A percentile compares a stretch with the other conserved stretches of the same genome.
Conservation (phyloP, 2,329 filamentous ascomycete species). For the Nigrospora oryzae region DNA sequence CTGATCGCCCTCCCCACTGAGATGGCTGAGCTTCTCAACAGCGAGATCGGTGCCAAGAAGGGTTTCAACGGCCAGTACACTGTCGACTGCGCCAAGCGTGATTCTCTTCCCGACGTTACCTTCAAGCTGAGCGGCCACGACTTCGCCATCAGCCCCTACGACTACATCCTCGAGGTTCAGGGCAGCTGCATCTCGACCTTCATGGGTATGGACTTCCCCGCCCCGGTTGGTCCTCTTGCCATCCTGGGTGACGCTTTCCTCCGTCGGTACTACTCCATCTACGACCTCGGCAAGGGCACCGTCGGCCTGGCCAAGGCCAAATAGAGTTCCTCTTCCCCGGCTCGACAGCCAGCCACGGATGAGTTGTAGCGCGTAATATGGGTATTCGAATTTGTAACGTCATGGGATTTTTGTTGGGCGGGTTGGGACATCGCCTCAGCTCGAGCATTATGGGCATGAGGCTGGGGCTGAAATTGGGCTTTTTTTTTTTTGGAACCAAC, state of each 20-base stretch:
- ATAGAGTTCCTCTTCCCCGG: conserved; percentile 14
- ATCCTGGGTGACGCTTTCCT: conserved; percentile 87
- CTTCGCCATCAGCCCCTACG: conserved; percentile 80
- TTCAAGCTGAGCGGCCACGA: conserved; percentile 88
- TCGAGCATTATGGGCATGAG: too few relatives aligned
- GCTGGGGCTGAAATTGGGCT: too few relatives aligned
- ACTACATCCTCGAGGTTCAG: conserved; percentile 94
- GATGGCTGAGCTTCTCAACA: conserved; percentile 92
- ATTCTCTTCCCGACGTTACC: conserved; percentile 78
- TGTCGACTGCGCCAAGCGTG: conserved; percentile 78
- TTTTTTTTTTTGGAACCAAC: too few relatives aligned
- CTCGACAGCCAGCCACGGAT: too few relatives aligned
- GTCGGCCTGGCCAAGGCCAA: conserved; percentile 87
- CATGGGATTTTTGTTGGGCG: too few relatives aligned
- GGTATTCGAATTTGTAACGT: too few relatives aligned
- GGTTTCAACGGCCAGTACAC: conserved; percentile 94
- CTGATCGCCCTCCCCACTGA: conserved; percentile 89
- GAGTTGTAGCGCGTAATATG: too few relatives aligned
- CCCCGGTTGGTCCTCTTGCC: conserved; percentile 80
- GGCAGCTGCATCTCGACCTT: conserved; percentile 96
- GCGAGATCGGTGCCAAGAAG: conserved; percentile 97
- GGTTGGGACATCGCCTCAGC: too few relatives aligned
- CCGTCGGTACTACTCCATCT: conserved; percentile 89
- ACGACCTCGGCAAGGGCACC: conserved; percentile 81
- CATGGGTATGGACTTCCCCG: conserved; percentile 91